A percentile compares a stretch with the other conserved stretches of the same genome.
Conservation (phyloP, 129 eudicot genomes). For the Flaveria bidentis region DNA sequence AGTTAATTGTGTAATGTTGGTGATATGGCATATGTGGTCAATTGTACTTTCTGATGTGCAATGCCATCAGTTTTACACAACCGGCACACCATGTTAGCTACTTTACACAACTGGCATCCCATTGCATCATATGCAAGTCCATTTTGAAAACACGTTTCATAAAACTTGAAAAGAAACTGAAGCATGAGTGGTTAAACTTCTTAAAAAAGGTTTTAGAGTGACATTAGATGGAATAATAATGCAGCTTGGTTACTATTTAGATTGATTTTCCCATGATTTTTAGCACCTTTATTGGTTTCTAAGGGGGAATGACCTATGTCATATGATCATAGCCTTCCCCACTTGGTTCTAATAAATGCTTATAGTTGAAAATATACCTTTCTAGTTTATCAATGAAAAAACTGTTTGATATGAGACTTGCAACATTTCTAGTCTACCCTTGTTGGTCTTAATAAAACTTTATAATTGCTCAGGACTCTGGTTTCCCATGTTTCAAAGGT, state of each 20-base stretch:
- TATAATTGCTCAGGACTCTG: slow-evolving; percentile 72
- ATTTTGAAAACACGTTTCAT: neutral
- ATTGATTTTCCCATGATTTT: neutral
- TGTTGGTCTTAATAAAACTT: neutral
- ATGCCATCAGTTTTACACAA: neutral
- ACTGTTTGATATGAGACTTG: neutral
- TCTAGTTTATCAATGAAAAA: too few species aligned
- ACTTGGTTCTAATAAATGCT: slow-evolving; percentile 2
- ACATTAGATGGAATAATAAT: neutral
- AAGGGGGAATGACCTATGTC: neutral
- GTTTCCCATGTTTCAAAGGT: slow-evolving; percentile 98
- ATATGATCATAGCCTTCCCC: neutral
- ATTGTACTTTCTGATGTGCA: neutral
- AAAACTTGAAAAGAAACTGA: neutral
- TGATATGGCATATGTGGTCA: neutral
- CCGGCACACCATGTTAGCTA: neutral
- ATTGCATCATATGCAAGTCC: neutral
- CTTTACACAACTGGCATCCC: neutral
- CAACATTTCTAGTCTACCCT: neutral
- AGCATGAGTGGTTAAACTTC: neutral
- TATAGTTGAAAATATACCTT: neutral
- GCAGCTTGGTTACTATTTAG: neutral
- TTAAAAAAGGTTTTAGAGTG: neutral
- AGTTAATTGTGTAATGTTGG: neutral
- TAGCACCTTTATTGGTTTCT: neutral